Conservation (phyloP, 2,329 filamentous ascomycete genomes). For the Arthrobotrys megalospora region DNA sequence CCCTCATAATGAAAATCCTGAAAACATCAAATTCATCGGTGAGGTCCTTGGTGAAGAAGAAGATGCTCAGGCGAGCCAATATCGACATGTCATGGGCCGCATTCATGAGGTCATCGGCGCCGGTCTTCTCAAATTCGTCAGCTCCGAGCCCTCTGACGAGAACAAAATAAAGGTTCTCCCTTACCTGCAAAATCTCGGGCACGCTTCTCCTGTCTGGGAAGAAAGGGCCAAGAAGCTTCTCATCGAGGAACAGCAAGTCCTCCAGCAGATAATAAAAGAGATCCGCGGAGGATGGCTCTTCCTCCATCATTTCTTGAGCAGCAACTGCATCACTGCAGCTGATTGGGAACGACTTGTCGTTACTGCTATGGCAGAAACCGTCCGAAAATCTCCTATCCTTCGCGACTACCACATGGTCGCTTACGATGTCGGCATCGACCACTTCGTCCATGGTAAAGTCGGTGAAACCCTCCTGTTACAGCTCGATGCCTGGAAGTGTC, state of each 20-base stretch:
- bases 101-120: constrained; percentile 40
- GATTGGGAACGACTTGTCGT: constrained; percentile 43
- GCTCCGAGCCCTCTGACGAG: constrained; percentile 16
- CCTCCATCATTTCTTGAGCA: constrained; percentile 24
- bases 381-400: constrained; percentile 31
- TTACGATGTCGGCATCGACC: constrained; percentile 55
- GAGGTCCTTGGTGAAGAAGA: constrained; percentile 29
- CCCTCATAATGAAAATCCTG: constrained; percentile 20
- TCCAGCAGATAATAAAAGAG: constrained; percentile 45
- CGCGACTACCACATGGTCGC: constrained; percentile 33
- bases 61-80: constrained; percentile 9
- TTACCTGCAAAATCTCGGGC: constrained; percentile 37
- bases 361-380: constrained; percentile 21
- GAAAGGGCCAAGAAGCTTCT: constrained; percentile 45
- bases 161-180: neutral
- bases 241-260: constrained; percentile 52
- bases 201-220: constrained; percentile 55
- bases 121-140: constrained; percentile 28
- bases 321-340: constrained; percentile 1
- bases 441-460: constrained; percentile 27
- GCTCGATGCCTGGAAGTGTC: constrained; percentile 31
- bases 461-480: constrained; percentile 27
- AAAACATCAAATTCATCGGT: constrained; percentile 20
- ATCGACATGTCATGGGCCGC: constrained; percentile 49
- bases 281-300: constrained; percentile 32